phyloP scores from a whole-genome alignment of 345 rosid genomes.

The Heritiera fomes region DNA sequence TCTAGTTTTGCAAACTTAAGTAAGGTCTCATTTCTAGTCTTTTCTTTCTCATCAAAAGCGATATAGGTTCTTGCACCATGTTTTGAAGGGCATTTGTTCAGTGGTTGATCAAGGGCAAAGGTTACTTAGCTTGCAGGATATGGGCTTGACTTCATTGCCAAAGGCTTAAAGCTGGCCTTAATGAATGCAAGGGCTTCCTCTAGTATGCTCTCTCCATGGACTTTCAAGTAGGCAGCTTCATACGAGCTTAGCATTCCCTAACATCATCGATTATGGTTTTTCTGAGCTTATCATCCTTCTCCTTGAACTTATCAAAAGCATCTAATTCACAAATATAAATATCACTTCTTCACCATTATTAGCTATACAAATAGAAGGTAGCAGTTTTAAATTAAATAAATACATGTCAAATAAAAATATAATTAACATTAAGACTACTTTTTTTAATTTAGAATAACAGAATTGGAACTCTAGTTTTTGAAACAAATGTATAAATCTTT shows the following conservation, averaged over 20 bases:
- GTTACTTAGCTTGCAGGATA: not conserved
- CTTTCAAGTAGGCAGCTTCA: not conserved
- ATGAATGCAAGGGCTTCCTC: not conserved
- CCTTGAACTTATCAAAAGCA: not conserved
- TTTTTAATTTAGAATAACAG: no score
- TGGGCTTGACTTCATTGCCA: no score
- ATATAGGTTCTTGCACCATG: not conserved
- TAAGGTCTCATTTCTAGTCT: not conserved
- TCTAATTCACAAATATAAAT: not conserved
- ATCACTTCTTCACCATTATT: no score
- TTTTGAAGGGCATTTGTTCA: not conserved
- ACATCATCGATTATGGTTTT: not conserved
- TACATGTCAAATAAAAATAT: no score
- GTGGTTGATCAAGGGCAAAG: not conserved
- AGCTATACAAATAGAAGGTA: no score
- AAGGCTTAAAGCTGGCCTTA: not conserved
- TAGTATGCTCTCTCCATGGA: not conserved
- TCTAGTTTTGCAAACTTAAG: not conserved
- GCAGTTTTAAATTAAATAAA: no score
- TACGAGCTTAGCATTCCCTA: not conserved
- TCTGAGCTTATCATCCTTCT: not conserved
- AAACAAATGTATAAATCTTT: no score
- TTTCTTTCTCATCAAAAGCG: not conserved
- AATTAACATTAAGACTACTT: no score
- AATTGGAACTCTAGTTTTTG: no score